phyloP scores from a whole-genome alignment of 345 rosid species.

The Combretum micranthum region DNA sequence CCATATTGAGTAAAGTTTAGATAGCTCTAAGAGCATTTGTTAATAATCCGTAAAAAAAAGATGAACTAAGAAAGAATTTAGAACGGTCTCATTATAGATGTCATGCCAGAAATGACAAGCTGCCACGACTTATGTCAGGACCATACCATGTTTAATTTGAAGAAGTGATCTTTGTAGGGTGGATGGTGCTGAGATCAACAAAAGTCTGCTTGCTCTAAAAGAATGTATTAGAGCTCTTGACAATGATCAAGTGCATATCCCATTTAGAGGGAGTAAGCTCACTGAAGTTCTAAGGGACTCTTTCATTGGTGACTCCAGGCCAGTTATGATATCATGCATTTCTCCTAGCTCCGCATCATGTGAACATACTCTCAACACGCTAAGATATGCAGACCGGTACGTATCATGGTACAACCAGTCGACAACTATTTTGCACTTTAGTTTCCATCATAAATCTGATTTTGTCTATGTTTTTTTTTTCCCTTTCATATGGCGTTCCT shows the following conservation, averaged over 20 bases:
- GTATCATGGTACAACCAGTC: neutral
- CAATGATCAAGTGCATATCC: conserved; percentile 60
- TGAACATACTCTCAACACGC: conserved; percentile 61
- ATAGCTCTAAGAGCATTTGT: no score
- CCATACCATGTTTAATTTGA: neutral
- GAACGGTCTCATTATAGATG: no score
- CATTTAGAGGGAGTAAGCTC: conserved; percentile 63
- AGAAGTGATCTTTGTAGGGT: conserved; percentile 25
- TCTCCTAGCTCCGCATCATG: conserved; percentile 66
- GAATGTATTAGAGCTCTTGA: conserved; percentile 71
- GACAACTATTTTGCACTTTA: neutral
- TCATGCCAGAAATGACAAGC: no score
- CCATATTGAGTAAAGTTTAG: no score
- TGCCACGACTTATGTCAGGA: no score
- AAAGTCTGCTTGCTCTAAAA: conserved; percentile 57
- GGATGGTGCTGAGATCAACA: conserved; percentile 67
- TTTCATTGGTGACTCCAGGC: conserved; percentile 59
- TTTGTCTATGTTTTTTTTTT: no score
- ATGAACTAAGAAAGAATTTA: no score
- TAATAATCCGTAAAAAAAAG: no score
- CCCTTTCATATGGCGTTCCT: conserved; percentile 7
- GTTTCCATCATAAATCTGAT: conserved; percentile 1
- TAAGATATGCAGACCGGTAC: conserved; percentile 68
- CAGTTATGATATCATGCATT: conserved; percentile 67
- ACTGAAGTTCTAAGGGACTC: conserved; percentile 71